Conservation (phyloP, 2,329 filamentous ascomycete genomes). For the Pseudogymnoascus sp. region DNA sequence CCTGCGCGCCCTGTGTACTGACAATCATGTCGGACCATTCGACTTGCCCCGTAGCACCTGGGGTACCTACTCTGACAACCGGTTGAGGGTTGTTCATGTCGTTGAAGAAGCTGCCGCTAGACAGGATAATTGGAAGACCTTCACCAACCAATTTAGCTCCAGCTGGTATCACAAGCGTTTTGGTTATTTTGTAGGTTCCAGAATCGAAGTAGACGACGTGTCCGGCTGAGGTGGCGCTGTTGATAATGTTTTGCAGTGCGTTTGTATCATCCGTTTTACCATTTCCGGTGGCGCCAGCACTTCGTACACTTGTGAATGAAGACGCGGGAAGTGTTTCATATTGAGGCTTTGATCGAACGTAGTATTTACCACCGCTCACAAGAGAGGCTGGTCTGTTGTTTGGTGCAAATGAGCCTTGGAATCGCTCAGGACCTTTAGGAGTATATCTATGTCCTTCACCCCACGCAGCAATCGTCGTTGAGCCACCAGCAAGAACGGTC, state of each 20-base stretch:
- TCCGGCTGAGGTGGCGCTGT: conserved; percentile 37
- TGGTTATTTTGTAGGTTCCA: conserved; percentile 45
- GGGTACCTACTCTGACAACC: conserved; percentile 43
- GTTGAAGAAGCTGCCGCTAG: conserved; percentile 36
- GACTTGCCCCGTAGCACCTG: conserved; percentile 48
- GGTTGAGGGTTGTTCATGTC: conserved; percentile 36
- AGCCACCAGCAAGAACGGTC: conserved; percentile 55
- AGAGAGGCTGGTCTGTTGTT: conserved; percentile 37
- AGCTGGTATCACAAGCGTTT: conserved; percentile 39
- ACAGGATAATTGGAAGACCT: conserved; percentile 34
- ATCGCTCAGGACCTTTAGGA: conserved; percentile 34
- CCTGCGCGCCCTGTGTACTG: conserved; percentile 47
- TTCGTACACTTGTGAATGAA: conserved; percentile 38
- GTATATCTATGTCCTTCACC: conserved; percentile 69
- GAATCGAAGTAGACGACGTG: conserved; percentile 50
- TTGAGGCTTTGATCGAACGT: conserved; percentile 46
- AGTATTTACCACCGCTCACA: conserved; percentile 40
- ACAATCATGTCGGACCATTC: conserved; percentile 59
- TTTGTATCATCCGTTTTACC: conserved; percentile 51
- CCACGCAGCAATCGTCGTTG: conserved; percentile 60
- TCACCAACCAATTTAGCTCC: conserved; percentile 34
- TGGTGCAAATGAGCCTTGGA: conserved; percentile 35
- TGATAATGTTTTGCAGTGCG: conserved; percentile 50
- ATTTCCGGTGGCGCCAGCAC: conserved; percentile 42
- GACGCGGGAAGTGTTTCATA: conserved; percentile 34